Evolutionary conservation across 768 basidiomycete species (phyloP), one percentile per base, ranked within the genome.

Genomic region (Lactarius psammicola): DNA sequence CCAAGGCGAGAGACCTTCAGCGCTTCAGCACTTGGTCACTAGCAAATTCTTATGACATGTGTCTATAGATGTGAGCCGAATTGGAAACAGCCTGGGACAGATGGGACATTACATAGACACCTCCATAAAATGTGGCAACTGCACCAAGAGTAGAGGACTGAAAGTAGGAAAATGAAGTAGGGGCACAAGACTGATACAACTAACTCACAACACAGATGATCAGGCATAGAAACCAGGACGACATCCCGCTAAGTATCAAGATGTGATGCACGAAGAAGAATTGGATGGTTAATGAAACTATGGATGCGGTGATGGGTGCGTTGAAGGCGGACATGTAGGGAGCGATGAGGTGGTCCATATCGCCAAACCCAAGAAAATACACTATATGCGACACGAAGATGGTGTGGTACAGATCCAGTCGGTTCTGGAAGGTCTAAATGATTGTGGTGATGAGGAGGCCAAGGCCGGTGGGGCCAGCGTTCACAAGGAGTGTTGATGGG

Each of bases 401-500:
- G 40, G 59, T 42, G 31, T 60, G 33, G 46, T 33, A 60, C 17
- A 58, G 57, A 30, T 58, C 57, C 23, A 58, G 57, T 30, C 34
- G 36, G 38, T 30, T 59, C 26, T 59, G 57, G 15, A 20, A 1
- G 23, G 40, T 59, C 40, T 30, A 38, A 6, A 59, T 20, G 57
- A 59, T 59, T 23, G 26, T 38, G 40, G 38, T 59, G 40, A 30
- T 23, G 40, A 59, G n/a, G 18, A 18, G 23, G 38, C 51, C 28
- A 23, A 60, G 40, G 33, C 55, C 33, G 11, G 23, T 36, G n/a
- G 34, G 2, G 55, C 55, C 55, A n/a, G 55, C 55, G 34, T 56
- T 56, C 20, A 23, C 4, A n/a, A n/a, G n/a, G n/a, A n/a, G n/a
- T n/a, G n/a, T n/a, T 34, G 33, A 56, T n/a, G 55, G 17, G 55